These are phyloP conservation scores for Neofusicoccum laricinum DNA, from an alignment of 2,329 filamentous ascomycete species.

Conservation along the genomic window DNA sequence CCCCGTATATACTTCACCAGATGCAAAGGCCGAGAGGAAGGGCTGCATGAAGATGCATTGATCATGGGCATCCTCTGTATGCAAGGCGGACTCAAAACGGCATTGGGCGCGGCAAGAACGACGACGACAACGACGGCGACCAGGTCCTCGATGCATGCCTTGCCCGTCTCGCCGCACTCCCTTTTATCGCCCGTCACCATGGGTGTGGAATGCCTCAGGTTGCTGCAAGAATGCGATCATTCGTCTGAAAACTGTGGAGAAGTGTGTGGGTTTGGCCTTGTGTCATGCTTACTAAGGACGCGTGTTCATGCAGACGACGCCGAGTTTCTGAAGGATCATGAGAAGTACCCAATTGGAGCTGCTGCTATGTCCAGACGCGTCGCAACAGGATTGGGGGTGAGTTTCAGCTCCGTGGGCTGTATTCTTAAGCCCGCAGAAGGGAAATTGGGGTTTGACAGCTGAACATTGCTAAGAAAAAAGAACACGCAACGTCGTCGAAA, in stretches of 20 bases:
- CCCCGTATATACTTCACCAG: neutral
- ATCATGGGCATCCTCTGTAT: neutral
- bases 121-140: neutral
- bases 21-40: neutral
- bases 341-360: neutral
- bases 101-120: neutral
- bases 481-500: neutral
- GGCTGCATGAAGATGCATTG: slow-evolving; percentile 4
- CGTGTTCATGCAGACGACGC: neutral
- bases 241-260: neutral
- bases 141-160: neutral
- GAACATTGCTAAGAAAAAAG: neutral
- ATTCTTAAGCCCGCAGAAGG: neutral
- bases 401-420: neutral
- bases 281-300: neutral
- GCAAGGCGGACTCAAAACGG: slow-evolving; percentile 6
- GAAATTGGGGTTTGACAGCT: neutral
- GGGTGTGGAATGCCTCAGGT: neutral
- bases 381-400: neutral
- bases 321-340: neutral
- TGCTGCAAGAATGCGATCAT: neutral
- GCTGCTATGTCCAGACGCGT: neutral
- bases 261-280: neutral
- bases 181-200: neutral
- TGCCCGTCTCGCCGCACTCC: neutral